These are phyloP conservation scores for Picea glauca DNA, from an alignment of 75 land plant species.

Conservation along the genomic window DNA sequence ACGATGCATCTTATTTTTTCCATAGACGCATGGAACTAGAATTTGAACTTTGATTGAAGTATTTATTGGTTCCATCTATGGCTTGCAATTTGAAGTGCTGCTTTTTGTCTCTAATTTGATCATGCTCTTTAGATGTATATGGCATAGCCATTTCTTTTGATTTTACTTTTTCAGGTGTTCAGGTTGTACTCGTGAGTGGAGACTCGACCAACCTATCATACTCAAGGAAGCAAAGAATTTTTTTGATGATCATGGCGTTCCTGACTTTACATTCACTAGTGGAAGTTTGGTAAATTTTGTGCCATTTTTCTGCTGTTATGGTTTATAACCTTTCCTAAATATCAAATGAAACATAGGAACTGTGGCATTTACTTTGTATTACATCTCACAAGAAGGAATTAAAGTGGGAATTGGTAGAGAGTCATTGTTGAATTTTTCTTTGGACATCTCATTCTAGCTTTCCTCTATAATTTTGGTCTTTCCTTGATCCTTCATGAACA, in stretches of 20 bases:
- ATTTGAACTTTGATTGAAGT: background rate
- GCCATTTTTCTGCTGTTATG: background rate
- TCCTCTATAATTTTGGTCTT: background rate
- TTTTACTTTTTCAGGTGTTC: slow-evolving; percentile 65
- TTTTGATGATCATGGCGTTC: slow-evolving; percentile 58
- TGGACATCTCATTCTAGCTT: background rate
- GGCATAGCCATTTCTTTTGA: slow-evolving; percentile 1
- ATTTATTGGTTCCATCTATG: background rate
- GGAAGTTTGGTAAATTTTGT: slow-evolving; percentile 51
- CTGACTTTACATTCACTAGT: slow-evolving; percentile 62
- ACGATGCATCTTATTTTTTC: background rate
- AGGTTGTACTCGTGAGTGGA: slow-evolving; percentile 76
- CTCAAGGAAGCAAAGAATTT: slow-evolving; percentile 63
- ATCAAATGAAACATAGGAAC: background rate
- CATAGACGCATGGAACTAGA: background rate
- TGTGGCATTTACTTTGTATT: background rate
- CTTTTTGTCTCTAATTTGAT: background rate
- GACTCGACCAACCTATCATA: slow-evolving; percentile 69
- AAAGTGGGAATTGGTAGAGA: background rate
- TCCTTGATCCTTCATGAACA: background rate
- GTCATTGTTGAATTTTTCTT: background rate
- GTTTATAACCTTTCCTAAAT: background rate
- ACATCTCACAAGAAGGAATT: background rate
- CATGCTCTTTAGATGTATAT: background rate
- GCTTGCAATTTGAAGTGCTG: background rate